These are phyloP conservation scores for Cunninghamia lanceolata DNA, from an alignment of 75 land plant genomes.

Conservation along the genomic window DNA sequence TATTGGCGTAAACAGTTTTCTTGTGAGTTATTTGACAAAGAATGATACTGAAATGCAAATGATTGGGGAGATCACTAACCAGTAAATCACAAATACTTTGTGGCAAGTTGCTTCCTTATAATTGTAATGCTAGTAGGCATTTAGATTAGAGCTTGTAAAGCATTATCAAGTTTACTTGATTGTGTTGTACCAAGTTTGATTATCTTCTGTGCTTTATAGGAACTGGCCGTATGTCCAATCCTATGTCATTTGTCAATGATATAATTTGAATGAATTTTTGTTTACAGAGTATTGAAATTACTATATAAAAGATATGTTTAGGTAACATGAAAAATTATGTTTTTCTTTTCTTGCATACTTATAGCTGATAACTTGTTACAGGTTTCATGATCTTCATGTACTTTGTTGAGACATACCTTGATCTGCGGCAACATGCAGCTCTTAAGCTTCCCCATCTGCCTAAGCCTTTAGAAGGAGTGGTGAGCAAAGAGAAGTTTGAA, in stretches of 20 bases:
- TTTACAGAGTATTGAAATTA: not conserved
- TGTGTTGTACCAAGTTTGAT: not conserved
- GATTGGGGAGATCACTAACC: not conserved
- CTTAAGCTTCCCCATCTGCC: slow-evolving; percentile 82
- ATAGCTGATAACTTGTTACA: slow-evolving; percentile 11
- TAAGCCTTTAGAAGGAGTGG: slow-evolving; percentile 71
- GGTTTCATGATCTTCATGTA: slow-evolving; percentile 94
- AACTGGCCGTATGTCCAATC: not conserved
- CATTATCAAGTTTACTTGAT: not conserved
- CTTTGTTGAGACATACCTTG: slow-evolving; percentile 87
- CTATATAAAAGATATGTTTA: not conserved
- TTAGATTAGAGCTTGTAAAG: not conserved
- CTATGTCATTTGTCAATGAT: not conserved
- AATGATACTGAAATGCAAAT: not conserved
- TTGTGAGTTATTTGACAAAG: not conserved
- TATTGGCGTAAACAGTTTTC: not conserved
- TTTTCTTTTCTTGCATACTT: not conserved
- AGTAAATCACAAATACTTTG: not conserved
- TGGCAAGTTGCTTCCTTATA: not conserved
- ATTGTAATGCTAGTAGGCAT: not conserved
- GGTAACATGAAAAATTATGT: not conserved
- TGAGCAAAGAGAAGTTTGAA: slow-evolving; percentile 92
- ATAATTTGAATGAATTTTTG: not conserved
- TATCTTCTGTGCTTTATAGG: not conserved
- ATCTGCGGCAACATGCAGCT: slow-evolving; percentile 87